Evolutionary conservation across 2,329 filamentous ascomycete species (phyloP), one percentile per base, ranked within the genome.

Genomic region (Pseudocercospora vitis): DNA sequence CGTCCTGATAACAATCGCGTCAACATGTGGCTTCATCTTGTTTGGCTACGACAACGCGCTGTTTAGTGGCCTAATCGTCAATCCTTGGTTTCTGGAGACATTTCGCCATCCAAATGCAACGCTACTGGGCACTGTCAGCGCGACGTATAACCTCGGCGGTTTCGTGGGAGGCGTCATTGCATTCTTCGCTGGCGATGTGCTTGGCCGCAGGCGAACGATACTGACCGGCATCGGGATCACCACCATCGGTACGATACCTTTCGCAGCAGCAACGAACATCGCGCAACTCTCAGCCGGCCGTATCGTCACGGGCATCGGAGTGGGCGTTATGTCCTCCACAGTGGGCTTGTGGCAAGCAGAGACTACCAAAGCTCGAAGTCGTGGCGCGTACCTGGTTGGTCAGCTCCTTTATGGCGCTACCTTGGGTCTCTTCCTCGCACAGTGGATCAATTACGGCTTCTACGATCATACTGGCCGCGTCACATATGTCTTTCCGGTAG

Each of bases 311-410:
- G 78, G 79, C 48, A 35, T 57, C 0, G 48, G 55, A n/a, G 39
- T 48, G 0, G 47, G 39, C 2, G 26, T 53, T 7, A 53, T 45
- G 48, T 50, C 48, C 12, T 37, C 24, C 18, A 53, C 55, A 14
- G 50, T 53, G 2, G 46, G 40, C 2, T 12, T 53, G 7, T 57
- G 50, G 48, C 55, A 53, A 33, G 50, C 50, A 7, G 71, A 56
- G 77, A 81, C 0, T 77, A 76, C 62, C 82, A 82, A 67, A 76
- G 82, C 60, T 81, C 81, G 57, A 74, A 82, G 24, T 68, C 84
- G 51, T 83, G 85, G 60, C 83, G 81, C 67, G 81, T 85, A 37
- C 80, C 76, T 63, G 77, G 74, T 63, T 76, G 77, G 65, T 67
- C 73, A 40, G 77, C 78, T 50, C 75, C 77, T n/a, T 74, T 79